Evolutionary conservation across 192 early-diverging fungal species (phyloP).

Genomic region (Tieghemiomyces parasiticus): DNA sequence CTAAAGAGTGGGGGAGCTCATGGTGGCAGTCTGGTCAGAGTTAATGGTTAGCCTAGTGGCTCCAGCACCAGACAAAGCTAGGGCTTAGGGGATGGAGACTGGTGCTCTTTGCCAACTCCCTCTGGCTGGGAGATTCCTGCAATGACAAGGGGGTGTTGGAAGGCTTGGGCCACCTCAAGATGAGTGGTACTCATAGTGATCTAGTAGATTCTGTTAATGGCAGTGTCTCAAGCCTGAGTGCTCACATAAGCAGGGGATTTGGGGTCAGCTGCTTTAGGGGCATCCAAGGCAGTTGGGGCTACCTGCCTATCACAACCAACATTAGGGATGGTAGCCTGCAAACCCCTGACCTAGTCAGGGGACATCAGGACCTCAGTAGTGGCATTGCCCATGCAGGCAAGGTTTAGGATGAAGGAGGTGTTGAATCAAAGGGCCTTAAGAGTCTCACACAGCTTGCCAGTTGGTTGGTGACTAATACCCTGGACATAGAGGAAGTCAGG

Average conservation of each 20-base stretch:
- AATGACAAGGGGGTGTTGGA: neutral
- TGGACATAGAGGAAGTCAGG: slow-evolving; percentile 16
- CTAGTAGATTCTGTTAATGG: neutral
- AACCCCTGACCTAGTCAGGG: neutral
- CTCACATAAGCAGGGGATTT: neutral
- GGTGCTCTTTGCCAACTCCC: too few relatives aligned
- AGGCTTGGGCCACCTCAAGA: neutral
- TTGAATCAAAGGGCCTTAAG: slow-evolving; percentile 2
- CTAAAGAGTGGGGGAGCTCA: too few relatives aligned
- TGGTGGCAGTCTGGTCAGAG: too few relatives aligned
- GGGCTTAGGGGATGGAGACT: too few relatives aligned
- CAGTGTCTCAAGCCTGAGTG: neutral
- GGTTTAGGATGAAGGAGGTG: slow-evolving; percentile 5
- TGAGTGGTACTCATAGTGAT: neutral
- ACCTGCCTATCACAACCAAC: neutral
- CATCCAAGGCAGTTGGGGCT: neutral
- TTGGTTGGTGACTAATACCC: slow-evolving; percentile 14
- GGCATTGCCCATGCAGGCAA: neutral
- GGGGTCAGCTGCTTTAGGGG: neutral
- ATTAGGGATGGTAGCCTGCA: neutral
- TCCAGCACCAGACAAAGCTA: too few relatives aligned
- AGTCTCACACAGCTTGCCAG: neutral
- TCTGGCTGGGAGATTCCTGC: too few relatives aligned
- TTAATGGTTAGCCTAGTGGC: too few relatives aligned
- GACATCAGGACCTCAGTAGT: neutral